Evolutionary conservation across 495 filamentous ascomycete genomes (phyloP).

Genomic region (Aspergillus ostianus): DNA sequence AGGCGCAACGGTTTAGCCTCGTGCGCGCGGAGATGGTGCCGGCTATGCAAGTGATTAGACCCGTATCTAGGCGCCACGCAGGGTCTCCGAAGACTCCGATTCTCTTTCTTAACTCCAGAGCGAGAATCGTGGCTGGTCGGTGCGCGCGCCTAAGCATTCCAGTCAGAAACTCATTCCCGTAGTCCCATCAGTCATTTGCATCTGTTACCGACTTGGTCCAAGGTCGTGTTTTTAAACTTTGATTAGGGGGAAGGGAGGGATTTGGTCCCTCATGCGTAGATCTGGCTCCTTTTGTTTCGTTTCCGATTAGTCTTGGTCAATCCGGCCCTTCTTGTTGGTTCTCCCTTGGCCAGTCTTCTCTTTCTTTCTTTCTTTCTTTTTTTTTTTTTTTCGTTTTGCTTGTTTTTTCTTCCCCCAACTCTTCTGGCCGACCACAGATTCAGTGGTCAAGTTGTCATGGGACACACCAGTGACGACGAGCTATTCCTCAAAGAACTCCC

Average conservation of each 20-base stretch:
- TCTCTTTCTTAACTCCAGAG: constrained; percentile 23
- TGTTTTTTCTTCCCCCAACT: background rate
- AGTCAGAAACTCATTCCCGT: constrained; percentile 16
- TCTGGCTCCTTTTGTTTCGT: background rate
- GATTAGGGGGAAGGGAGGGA: background rate
- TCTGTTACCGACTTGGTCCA: background rate
- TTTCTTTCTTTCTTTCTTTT: background rate
- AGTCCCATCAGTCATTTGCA: background rate
- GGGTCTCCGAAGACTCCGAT: constrained; percentile 42
- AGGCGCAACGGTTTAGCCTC: constrained; percentile 23
- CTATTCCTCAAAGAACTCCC: background rate
- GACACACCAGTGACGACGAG: background rate
- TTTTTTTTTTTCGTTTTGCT: background rate
- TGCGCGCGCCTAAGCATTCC: constrained; percentile 37
- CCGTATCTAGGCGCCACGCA: constrained; percentile 36
- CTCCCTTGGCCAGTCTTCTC: background rate
- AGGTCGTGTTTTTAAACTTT: constrained; percentile 14
- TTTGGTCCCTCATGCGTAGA: constrained; percentile 11
- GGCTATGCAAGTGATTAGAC: constrained; percentile 43
- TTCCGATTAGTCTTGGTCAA: background rate
- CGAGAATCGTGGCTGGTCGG: constrained; percentile 14
- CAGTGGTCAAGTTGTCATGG: background rate
- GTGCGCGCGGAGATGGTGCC: constrained; percentile 29
- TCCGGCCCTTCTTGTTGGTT: background rate
- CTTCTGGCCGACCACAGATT: constrained; percentile 1